phyloP scores from a whole-genome alignment of 2,329 filamentous ascomycete genomes.

The Aspergillus tamarii region DNA sequence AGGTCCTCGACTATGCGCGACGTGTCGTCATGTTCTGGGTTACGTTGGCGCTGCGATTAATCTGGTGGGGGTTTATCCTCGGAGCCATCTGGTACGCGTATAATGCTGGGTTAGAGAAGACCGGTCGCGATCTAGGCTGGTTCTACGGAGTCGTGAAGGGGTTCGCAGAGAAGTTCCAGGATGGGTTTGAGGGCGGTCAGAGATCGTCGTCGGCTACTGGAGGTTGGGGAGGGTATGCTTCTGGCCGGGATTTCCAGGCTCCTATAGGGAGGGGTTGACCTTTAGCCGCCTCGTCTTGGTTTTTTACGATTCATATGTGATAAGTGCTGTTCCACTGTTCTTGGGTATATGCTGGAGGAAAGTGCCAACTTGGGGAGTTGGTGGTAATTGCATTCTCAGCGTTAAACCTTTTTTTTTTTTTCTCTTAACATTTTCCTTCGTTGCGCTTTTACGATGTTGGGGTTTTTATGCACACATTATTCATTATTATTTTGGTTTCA shows the following conservation, averaged over 20 bases:
- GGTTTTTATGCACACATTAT: neutral
- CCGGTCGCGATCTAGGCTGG: slow-evolving; percentile 47
- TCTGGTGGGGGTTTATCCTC: slow-evolving; percentile 66
- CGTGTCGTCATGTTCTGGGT: slow-evolving; percentile 78
- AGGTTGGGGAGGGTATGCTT: slow-evolving; percentile 52
- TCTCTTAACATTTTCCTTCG: neutral
- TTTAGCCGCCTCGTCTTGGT: neutral
- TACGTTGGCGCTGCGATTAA: slow-evolving; percentile 63
- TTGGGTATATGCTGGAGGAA: neutral
- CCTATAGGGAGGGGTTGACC: neutral
- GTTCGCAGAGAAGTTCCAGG: slow-evolving; percentile 61
- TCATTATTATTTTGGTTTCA: neutral
- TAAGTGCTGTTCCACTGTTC: neutral
- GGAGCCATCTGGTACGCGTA: slow-evolving; percentile 61
- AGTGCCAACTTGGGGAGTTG: neutral
- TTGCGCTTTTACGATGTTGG: neutral
- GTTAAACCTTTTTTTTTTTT: neutral
- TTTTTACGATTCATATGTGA: neutral
- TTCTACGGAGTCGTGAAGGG: slow-evolving; percentile 67
- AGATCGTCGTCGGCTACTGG: slow-evolving; percentile 36
- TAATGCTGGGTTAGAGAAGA: slow-evolving; percentile 37
- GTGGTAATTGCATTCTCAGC: neutral
- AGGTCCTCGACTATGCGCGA: slow-evolving; percentile 69
- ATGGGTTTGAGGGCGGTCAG: slow-evolving; percentile 31
- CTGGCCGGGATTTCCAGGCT: slow-evolving; percentile 45